These are phyloP conservation scores for Aspergillus panamensis DNA, from an alignment of 495 filamentous ascomycete species.

Conservation along the genomic window DNA sequence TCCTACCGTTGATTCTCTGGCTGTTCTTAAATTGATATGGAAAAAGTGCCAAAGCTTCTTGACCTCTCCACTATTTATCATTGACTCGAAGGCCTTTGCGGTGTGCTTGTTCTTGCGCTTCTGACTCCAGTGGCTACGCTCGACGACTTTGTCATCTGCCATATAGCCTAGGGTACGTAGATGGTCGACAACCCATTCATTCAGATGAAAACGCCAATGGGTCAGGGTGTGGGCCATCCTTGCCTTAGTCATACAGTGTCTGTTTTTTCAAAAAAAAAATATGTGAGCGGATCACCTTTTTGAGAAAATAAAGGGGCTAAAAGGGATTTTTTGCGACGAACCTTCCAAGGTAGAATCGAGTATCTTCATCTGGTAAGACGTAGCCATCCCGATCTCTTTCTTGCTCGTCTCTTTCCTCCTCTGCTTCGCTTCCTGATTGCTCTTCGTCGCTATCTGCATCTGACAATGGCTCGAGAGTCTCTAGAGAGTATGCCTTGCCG, in stretches of 20 bases:
- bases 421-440: constrained; percentile 34
- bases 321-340: constrained; percentile 18
- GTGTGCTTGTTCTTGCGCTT: constrained; percentile 53
- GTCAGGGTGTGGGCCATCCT: constrained; percentile 63
- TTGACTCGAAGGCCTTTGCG: constrained; percentile 53
- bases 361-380: constrained; percentile 32
- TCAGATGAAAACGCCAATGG: constrained; percentile 75
- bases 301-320: background rate
- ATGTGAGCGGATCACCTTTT: background rate
- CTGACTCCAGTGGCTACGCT: constrained; percentile 50
- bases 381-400: constrained; percentile 37
- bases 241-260: constrained; percentile 65
- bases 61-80: constrained; percentile 54
- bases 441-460: constrained; percentile 46
- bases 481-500: constrained; percentile 66
- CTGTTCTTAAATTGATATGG: constrained; percentile 53
- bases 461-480: constrained; percentile 63
- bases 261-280: constrained; percentile 13
- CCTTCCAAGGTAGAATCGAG: constrained; percentile 44
- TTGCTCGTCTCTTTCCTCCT: constrained; percentile 34
- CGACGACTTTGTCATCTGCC: constrained; percentile 48
- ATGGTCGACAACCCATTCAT: constrained; percentile 63
- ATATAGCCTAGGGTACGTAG: constrained; percentile 55
- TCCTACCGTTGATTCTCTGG: constrained; percentile 45
- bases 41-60: constrained; percentile 57